A percentile compares a stretch with the other conserved stretches of the same genome.
Conservation (phyloP, 179 eudicot species). For the Corrigiola litoralis region DNA sequence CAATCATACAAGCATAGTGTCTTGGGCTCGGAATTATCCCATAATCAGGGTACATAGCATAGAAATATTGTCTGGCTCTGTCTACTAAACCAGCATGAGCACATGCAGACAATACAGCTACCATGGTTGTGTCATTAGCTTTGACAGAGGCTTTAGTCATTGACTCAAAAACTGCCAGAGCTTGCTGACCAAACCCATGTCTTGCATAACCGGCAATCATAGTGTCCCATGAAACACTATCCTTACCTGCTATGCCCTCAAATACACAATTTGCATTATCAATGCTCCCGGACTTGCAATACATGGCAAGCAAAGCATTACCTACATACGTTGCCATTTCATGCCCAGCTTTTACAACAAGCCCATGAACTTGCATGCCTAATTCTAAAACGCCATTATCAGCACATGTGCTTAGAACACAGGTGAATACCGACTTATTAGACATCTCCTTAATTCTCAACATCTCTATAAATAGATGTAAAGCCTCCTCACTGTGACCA, state of each 20-base stretch:
- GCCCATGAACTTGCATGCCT: conserved; percentile 12
- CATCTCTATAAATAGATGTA: conserved; percentile 8
- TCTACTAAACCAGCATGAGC: conserved; percentile 11
- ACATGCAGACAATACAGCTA: conserved; percentile 11
- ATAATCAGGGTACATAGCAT: conserved; percentile 13
- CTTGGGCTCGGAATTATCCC: conserved; percentile 5
- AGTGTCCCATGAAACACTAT: conserved; percentile 11
- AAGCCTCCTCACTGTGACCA: conserved; percentile 10
- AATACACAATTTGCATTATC: conserved; percentile 6
- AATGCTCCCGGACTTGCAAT: conserved; percentile 12
- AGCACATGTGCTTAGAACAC: conserved; percentile 15
- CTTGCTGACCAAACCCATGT: conserved; percentile 9
- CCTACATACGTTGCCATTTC: conserved; percentile 9
- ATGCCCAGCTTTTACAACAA: background rate
- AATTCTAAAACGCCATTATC: conserved; percentile 15
- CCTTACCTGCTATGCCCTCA: background rate
- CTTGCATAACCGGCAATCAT: conserved; percentile 14
- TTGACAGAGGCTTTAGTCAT: background rate
- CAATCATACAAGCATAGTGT: conserved; percentile 11
- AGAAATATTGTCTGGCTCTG: conserved; percentile 10
- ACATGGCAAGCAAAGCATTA: conserved; percentile 13
- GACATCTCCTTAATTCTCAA: background rate
- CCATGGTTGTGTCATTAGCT: conserved; percentile 11
- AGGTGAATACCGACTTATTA: conserved; percentile 7
- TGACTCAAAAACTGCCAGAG: background rate